Base-by-base conservation (phyloP, 2,329 filamentous ascomycete genomes). In the Sporothrix pseudoabietina region DNA sequence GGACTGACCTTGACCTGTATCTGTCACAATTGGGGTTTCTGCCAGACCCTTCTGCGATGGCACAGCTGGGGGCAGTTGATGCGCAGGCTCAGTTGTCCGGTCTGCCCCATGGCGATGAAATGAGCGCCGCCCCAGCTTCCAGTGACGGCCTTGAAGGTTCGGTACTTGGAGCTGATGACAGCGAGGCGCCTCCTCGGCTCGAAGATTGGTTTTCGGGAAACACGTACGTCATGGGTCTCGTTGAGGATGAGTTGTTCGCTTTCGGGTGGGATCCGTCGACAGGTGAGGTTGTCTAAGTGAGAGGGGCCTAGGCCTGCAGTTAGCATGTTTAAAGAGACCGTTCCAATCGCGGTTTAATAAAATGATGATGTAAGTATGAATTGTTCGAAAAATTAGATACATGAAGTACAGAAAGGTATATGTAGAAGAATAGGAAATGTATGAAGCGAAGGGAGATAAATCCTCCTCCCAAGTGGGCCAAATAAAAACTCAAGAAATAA, bases 191-290 rank as follows among this genome's bases (percentile, higher is more conserved):
- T 32, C 41, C 52, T 4, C 12, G 59, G 2, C 63, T 69, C 12
- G 71, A 72, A n/a, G 89, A 90, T 75, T 91, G 89, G 89, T 91
- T 90, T 76, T 88, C 87, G 3, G 88, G 89, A 1, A 91, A 88
- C 74, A 84, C 86, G 72, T 89, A 98, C 77, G 87, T 92, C 82
- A 85, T 91, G 82, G 88, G 88, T 0, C 78, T 91, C 73, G 79
- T 91, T 78, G 90, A 92, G 78, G 87, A 90, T 73, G 89, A 91
- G 61, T 75, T 86, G 73, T 59, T 74, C 32, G 66, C 72, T 44
- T 74, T 72, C 39, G 71, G 52, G 32, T 59, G 68, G 66, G 68
- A 70, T 44, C 68, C 49, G 10, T 68, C 16, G 22, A 32, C 63
- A n/a, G 41, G 63, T 14, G 63, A 49, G 12, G n/a, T 41, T 63